A percentile compares a stretch with the other conserved stretches of the same genome.
Evolutionary conservation across 257 asterid genomes (phyloP).

Genomic region (Salvia miltiorrhiza): DNA sequence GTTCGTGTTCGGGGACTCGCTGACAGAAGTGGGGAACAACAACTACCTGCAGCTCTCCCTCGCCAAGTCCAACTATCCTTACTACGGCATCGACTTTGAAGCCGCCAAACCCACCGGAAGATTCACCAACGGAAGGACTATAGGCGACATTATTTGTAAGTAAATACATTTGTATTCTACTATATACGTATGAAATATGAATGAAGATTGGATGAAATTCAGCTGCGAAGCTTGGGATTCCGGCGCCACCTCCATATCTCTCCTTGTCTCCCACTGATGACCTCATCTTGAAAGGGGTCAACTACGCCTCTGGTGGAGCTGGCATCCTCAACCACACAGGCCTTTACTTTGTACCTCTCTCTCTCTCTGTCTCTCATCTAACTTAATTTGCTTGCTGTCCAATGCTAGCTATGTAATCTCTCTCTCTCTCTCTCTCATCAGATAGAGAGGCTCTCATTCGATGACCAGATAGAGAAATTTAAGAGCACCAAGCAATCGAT

Average conservation of each 20-base stretch:
- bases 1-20: conserved; percentile 74
- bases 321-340: conserved; percentile 90
- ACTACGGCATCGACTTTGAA: conserved; percentile 60
- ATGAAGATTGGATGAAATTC: conserved; percentile 9
- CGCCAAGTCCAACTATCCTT: conserved; percentile 64
- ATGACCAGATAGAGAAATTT: conserved; percentile 60
- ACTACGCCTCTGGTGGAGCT: conserved; percentile 91
- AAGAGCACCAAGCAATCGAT: conserved; percentile 50
- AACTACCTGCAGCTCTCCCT: conserved; percentile 61
- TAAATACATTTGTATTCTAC: too few species aligned
- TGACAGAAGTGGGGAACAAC: conserved; percentile 90
- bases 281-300: conserved; percentile 65
- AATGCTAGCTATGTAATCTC: not conserved
- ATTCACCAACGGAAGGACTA: conserved; percentile 80
- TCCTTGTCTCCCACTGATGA: conserved; percentile 58
- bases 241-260: conserved; percentile 73
- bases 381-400: not conserved
- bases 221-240: conserved; percentile 71
- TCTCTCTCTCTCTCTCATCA: conserved; percentile 13
- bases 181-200: too few species aligned
- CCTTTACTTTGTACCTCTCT: conserved; percentile 59
- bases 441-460: conserved; percentile 71
- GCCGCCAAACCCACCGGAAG: conserved; percentile 74
- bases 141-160: conserved; percentile 75
- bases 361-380: not conserved